Conservation (phyloP, 2,329 filamentous ascomycete genomes). For the Trichoderma sp. region DNA sequence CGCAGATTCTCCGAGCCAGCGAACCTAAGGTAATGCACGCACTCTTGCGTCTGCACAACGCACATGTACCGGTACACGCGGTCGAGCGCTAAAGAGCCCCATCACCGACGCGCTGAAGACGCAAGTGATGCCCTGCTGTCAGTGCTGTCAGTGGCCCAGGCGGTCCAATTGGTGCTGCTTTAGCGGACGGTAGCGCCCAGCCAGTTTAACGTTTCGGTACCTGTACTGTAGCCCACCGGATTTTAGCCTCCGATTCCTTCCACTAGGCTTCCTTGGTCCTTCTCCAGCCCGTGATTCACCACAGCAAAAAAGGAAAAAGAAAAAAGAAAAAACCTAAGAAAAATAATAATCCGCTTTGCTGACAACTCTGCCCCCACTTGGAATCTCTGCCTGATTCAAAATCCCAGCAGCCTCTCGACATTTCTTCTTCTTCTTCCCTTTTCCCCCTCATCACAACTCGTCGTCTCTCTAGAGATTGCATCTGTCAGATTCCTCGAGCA, state of each 20-base stretch:
- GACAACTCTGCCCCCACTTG: conserved; percentile 18
- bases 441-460: conserved; percentile 9
- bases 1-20: neutral
- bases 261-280: neutral
- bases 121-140: neutral
- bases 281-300: neutral
- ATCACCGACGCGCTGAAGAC: neutral
- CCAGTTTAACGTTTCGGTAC: neutral
- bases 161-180: neutral
- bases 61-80: neutral
- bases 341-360: conserved; percentile 8
- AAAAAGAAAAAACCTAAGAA: neutral
- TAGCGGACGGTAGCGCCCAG: neutral
- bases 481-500: conserved; percentile 20
- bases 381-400: conserved; percentile 20
- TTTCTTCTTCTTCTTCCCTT: conserved; percentile 8
- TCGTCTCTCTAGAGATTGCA: conserved; percentile 16
- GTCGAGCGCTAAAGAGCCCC: neutral
- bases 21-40: neutral
- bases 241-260: neutral
- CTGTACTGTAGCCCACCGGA: neutral
- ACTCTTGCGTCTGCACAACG: neutral
- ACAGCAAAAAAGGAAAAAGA: neutral
- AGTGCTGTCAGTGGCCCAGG: neutral
- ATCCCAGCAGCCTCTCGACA: neutral